These are phyloP conservation scores for Peronospora destructor DNA, from an alignment of 352 stramenopile species.

Conservation along the genomic window DNA sequence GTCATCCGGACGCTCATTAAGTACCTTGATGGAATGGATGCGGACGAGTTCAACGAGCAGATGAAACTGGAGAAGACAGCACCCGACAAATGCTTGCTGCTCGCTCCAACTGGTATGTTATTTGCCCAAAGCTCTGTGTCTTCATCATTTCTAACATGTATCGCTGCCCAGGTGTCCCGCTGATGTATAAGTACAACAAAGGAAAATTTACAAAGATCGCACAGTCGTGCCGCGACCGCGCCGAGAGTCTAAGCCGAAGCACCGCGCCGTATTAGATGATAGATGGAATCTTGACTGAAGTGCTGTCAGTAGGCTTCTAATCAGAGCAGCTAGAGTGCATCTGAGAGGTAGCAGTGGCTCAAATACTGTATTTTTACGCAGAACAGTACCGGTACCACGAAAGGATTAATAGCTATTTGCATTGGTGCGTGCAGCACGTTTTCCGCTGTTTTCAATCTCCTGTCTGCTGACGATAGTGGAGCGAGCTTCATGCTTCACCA, in stretches of 20 bases:
- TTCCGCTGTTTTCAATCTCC: conserved; percentile 25
- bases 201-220: conserved; percentile 65
- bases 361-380: conserved; percentile 5
- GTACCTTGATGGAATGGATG: conserved; percentile 71
- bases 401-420: conserved; percentile 26
- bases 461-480: conserved; percentile 22
- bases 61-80: conserved; percentile 81
- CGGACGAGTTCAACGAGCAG: conserved; percentile 66
- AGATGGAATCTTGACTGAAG: conserved; percentile 1
- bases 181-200: conserved; percentile 81
- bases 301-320: background rate
- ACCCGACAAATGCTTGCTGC: conserved; percentile 60
- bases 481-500: conserved; percentile 26
- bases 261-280: conserved; percentile 55
- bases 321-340: conserved; percentile 15
- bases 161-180: conserved; percentile 44
- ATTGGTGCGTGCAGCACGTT: conserved; percentile 16
- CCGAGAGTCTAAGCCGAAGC: conserved; percentile 66
- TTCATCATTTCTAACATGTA: conserved; percentile 5
- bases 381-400: conserved; percentile 4
- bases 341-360: background rate
- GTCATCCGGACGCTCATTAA: conserved; percentile 84
- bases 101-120: conserved; percentile 59
- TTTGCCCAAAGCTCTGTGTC: background rate
- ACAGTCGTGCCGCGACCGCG: conserved; percentile 61